Evolutionary conservation across 2,329 filamentous ascomycete genomes (phyloP).

Genomic region (Aspergillus sp.): DNA sequence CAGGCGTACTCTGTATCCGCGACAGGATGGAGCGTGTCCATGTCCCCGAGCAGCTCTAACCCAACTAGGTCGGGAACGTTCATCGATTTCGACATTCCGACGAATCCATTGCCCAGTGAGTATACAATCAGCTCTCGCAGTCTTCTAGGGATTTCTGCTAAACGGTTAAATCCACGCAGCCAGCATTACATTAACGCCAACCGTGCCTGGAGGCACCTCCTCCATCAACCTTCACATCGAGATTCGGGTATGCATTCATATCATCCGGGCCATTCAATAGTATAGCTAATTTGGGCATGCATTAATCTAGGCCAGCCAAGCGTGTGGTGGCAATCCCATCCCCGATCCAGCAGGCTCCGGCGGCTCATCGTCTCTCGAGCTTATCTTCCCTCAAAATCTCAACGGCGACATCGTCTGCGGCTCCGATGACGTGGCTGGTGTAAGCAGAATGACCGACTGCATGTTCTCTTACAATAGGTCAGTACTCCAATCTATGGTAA

Average conservation of each 20-base stretch:
- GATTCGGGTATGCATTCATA: not conserved
- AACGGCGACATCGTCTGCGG: not conserved
- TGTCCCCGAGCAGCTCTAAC: not conserved
- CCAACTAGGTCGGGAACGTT: not conserved
- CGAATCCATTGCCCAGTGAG: not conserved
- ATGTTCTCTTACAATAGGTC: not conserved
- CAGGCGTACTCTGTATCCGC: not conserved
- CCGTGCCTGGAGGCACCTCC: not conserved
- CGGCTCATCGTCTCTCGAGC: not conserved
- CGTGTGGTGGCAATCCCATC: not conserved
- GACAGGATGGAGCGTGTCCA: not conserved
- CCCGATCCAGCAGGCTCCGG: not conserved
- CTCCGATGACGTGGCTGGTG: not conserved
- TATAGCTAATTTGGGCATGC: not conserved
- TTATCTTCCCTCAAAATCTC: not conserved
- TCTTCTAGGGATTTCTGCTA: not conserved
- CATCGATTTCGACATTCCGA: not conserved
- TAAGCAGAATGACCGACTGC: not conserved
- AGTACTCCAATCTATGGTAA: not conserved
- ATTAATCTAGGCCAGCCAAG: not conserved
- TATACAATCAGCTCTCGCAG: not conserved
- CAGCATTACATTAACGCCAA: not conserved
- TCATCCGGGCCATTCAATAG: not conserved
- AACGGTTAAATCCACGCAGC: not conserved
- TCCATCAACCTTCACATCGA: not conserved